Evolutionary conservation across 2,329 filamentous ascomycete species (phyloP).

Genomic region (Aotearoamyces nothofagi): DNA sequence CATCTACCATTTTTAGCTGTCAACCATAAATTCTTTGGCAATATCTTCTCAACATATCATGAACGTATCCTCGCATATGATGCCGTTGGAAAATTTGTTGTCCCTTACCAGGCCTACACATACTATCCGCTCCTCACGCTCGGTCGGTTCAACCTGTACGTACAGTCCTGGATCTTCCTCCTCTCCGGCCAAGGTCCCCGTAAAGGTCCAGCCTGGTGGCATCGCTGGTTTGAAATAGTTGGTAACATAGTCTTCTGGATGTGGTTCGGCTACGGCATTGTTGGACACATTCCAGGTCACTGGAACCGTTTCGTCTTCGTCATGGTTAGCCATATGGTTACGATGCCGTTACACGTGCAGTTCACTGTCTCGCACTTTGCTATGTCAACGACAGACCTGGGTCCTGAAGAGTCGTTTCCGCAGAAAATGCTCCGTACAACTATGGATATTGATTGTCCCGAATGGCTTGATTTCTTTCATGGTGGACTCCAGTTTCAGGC

Average conservation of each 20-base stretch:
- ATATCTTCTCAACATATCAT: constrained; percentile 50
- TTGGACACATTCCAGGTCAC: constrained; percentile 45
- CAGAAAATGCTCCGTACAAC: constrained; percentile 57
- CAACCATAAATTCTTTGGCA: constrained; percentile 48
- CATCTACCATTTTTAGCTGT: constrained; percentile 57
- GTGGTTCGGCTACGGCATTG: constrained; percentile 49
- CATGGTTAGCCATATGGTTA: constrained; percentile 47
- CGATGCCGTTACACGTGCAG: constrained; percentile 55
- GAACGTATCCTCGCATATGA: constrained; percentile 46
- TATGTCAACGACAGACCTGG: constrained; percentile 52
- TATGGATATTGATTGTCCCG: constrained; percentile 59
- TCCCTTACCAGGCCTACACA: constrained; percentile 47
- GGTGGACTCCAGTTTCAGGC: constrained; percentile 61
- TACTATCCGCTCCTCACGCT: constrained; percentile 56
- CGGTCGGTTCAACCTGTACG: constrained; percentile 59
- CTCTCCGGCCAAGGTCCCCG: constrained; percentile 39
- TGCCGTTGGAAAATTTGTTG: constrained; percentile 37
- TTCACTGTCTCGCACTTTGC: constrained; percentile 61
- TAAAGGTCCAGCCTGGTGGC: constrained; percentile 44
- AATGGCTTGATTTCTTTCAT: constrained; percentile 58
- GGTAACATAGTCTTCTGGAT: constrained; percentile 53
- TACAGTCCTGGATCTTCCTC: constrained; percentile 51
- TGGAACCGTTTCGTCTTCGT: constrained; percentile 43
- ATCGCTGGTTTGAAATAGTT: constrained; percentile 47
- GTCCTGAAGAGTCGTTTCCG: constrained; percentile 48